phyloP scores from a whole-genome alignment of 2,329 filamentous ascomycete species.

The Alternaria sp. region DNA sequence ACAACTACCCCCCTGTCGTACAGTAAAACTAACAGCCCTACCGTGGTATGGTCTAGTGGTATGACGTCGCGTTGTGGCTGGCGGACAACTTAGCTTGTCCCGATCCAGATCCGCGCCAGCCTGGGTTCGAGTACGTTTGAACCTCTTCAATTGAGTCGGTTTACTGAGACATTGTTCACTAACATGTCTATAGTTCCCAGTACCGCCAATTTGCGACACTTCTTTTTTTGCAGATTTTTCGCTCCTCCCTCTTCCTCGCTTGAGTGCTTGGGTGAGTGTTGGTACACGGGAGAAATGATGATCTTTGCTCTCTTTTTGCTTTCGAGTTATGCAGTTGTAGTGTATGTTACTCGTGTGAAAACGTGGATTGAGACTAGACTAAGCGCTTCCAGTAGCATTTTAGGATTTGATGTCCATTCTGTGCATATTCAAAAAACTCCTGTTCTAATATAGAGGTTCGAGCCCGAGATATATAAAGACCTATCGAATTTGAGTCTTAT shows the following conservation, averaged over 20 bases:
- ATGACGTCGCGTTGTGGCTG: constrained; percentile 42
- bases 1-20: background rate
- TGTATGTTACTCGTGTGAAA: background rate
- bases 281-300: no score
- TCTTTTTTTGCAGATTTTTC: constrained; percentile 15
- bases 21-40: background rate
- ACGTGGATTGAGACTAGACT: background rate
- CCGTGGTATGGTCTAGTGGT: constrained; percentile 27
- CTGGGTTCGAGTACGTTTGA: constrained; percentile 34
- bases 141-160: background rate
- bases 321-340: background rate
- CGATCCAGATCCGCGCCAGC: constrained; percentile 36
- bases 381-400: background rate
- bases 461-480: background rate
- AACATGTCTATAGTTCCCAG: constrained; percentile 32
- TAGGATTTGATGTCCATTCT: background rate
- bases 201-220: constrained; percentile 30
- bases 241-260: background rate
- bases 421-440: background rate
- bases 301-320: background rate
- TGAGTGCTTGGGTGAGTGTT: background rate
- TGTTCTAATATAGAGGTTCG: background rate
- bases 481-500: background rate
- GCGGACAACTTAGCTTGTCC: constrained; percentile 22
- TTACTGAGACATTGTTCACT: constrained; percentile 19